phyloP scores from a whole-genome alignment of 306 rosid species.

The Hippophae tibetana region DNA sequence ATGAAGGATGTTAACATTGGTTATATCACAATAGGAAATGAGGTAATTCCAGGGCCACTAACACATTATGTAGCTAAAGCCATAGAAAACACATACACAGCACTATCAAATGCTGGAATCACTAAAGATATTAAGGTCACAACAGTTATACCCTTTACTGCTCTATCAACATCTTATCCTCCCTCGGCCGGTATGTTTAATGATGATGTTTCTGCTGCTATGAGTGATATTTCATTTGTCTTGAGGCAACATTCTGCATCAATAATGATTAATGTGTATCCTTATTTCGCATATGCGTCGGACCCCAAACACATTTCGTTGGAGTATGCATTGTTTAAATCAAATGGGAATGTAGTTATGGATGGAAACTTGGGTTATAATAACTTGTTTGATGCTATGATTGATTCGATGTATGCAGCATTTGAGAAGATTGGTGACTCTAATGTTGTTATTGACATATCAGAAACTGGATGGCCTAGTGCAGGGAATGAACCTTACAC shows the following conservation, averaged over 20 bases:
- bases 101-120: not conserved
- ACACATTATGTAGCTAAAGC: not conserved
- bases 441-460: not conserved
- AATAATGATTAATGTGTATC: conserved; percentile 25
- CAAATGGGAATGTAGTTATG: not conserved
- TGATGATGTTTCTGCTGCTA: no score
- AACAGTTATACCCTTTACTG: not conserved
- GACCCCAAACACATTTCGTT: conserved; percentile 5
- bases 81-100: not conserved
- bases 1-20: not conserved
- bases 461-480: conserved; percentile 12
- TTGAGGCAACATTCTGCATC: conserved; percentile 6
- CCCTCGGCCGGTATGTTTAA: conserved; percentile 11
- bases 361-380: conserved; percentile 1
- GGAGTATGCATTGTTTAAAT: conserved; percentile 2
- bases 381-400: not conserved
- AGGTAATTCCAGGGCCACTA: conserved; percentile 6
- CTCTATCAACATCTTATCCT: not conserved
- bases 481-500: not conserved
- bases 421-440: not conserved
- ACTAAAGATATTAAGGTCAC: conserved; percentile 14
- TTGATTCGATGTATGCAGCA: not conserved
- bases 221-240: conserved; percentile 4
- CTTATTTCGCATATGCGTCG: conserved; percentile 21
- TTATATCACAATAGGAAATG: conserved; percentile 14